Conservation (phyloP, 345 rosid genomes). For the Hirschfeldia incana region DNA sequence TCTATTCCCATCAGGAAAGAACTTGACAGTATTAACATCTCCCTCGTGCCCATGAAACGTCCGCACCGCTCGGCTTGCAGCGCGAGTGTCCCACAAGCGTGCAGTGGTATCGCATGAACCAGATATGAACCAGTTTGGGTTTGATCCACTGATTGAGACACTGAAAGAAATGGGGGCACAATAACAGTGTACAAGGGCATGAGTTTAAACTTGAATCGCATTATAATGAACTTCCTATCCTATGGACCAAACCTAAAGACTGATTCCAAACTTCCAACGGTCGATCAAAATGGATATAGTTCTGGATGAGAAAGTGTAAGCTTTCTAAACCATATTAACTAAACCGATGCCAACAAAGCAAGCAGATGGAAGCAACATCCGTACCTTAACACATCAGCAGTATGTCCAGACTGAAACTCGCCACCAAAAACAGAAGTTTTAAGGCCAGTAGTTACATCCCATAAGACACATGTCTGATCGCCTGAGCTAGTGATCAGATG, state of each 20-base stretch:
- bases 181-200: not conserved
- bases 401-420: conserved; percentile 96
- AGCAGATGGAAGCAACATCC: conserved; percentile 2
- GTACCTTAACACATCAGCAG: conserved; percentile 92
- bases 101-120: conserved; percentile 96
- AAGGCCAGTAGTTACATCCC: conserved; percentile 98
- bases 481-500: conserved; percentile 91
- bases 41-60: conserved; percentile 88
- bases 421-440: conserved; percentile 96
- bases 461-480: conserved; percentile 88
- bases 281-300: not conserved
- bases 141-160: conserved; percentile 73
- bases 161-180: conserved; percentile 47
- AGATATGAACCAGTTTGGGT: conserved; percentile 80
- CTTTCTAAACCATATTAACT: not conserved
- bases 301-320: not conserved
- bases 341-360: not conserved
- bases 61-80: conserved; percentile 92
- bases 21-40: conserved; percentile 56
- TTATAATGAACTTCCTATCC: not conserved
- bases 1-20: conserved; percentile 95
- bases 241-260: not conserved
- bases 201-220: not conserved
- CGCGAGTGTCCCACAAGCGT: conserved; percentile 94
- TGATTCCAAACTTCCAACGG: not conserved